Evolutionary conservation across 116 monocot species (phyloP).

Genomic region (Phalaenopsis hybrid): DNA sequence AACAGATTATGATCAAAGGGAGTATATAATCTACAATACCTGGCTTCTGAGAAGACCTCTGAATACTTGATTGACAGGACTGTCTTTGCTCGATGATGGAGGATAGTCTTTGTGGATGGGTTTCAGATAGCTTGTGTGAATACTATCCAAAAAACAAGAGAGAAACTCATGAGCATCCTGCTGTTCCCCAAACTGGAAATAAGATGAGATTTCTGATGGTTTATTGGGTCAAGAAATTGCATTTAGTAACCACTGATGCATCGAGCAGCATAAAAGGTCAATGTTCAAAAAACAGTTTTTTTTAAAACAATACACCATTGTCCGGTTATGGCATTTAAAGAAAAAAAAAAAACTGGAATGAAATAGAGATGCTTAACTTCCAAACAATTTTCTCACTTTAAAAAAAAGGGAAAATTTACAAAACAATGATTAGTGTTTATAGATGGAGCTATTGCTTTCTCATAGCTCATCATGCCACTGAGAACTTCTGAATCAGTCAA

Average conservation of each 20-base stretch:
- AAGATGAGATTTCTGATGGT: conserved; percentile 61
- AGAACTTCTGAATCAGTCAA: background rate
- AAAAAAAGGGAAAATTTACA: background rate
- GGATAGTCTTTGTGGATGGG: conserved; percentile 8
- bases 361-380: background rate
- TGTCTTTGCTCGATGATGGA: conserved; percentile 18
- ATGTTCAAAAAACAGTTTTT: background rate
- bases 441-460: background rate
- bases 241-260: background rate
- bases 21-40: conserved; percentile 21
- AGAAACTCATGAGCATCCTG: conserved; percentile 90
- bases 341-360: background rate
- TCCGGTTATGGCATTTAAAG: background rate
- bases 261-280: background rate
- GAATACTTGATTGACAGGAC: conserved; percentile 58
- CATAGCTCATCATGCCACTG: background rate
- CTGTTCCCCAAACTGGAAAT: conserved; percentile 41
- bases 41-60: conserved; percentile 67
- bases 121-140: conserved; percentile 36
- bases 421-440: background rate
- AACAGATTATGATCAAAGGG: background rate
- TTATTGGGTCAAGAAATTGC: conserved; percentile 34
- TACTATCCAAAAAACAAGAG: conserved; percentile 41
- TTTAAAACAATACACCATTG: background rate
- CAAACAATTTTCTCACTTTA: background rate